A percentile compares a stretch with the other conserved stretches of the same genome.
Evolutionary conservation across 1,284 basidiomycete species (phyloP).

Genomic region (Coniferiporia sulphurascens): DNA sequence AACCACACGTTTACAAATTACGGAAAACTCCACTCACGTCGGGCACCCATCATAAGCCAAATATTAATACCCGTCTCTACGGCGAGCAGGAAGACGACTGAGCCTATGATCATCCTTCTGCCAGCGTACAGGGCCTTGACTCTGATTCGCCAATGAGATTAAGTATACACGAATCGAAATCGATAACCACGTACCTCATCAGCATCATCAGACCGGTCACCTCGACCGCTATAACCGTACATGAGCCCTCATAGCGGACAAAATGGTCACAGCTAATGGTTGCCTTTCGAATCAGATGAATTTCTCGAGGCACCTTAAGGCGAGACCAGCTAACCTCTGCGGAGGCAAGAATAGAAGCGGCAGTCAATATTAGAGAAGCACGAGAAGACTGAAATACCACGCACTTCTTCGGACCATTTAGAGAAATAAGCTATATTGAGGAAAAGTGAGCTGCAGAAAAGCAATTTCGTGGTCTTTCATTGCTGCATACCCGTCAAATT

Average conservation of each 20-base stretch:
- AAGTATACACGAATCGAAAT: background rate
- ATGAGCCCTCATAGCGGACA: constrained; percentile 14
- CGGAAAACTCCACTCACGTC: background rate
- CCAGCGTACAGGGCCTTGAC: constrained; percentile 7
- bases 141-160: background rate
- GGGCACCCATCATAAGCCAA: constrained; percentile 6
- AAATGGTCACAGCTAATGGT: background rate
- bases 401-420: constrained; percentile 2
- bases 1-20: background rate
- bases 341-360: too few relatives aligned
- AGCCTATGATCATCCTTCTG: background rate
- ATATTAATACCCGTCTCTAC: background rate
- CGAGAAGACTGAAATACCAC: background rate
- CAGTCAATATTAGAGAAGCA: background rate
- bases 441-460: background rate
- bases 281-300: background rate
- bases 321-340: background rate
- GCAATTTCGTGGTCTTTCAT: background rate
- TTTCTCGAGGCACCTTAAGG: background rate
- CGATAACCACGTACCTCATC: background rate
- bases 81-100: background rate
- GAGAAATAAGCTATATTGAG: constrained; percentile 8
- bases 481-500: constrained; percentile 1
- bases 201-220: constrained; percentile 9
- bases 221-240: constrained; percentile 7